Conservation (phyloP, 2,329 filamentous ascomycete genomes). For the Aulographum hederae region DNA sequence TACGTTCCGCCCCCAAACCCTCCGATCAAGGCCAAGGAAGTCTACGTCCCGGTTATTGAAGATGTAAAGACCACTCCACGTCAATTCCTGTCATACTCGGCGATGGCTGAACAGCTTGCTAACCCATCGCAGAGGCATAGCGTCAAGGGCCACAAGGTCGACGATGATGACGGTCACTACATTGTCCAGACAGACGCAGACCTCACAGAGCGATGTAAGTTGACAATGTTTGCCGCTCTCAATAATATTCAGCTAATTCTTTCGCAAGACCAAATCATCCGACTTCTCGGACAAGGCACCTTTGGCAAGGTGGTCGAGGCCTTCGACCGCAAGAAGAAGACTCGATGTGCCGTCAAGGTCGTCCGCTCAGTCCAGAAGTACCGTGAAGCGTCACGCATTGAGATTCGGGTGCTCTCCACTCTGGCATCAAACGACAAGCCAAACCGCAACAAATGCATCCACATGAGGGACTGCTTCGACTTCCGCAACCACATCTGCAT, state of each 20-base stretch:
- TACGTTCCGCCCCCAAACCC: conserved; percentile 81
- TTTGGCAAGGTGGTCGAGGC: conserved; percentile 98
- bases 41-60: conserved; percentile 37
- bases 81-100: background rate
- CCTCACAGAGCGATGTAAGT: conserved; percentile 78
- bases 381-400: conserved; percentile 85
- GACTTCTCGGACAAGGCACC: conserved; percentile 85
- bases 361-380: conserved; percentile 98
- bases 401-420: conserved; percentile 81
- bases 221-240: too few relatives aligned
- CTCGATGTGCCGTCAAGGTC: conserved; percentile 90
- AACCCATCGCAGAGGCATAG: conserved; percentile 22
- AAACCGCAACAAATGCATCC: conserved; percentile 93
- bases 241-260: background rate
- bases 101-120: conserved; percentile 1
- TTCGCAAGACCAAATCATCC: conserved; percentile 84
- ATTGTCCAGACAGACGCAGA: conserved; percentile 77
- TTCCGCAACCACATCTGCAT: conserved; percentile 93
- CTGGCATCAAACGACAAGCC: conserved; percentile 77
- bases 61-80: conserved; percentile 29
- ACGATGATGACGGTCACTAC: conserved; percentile 95
- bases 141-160: conserved; percentile 50
- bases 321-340: conserved; percentile 55
- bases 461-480: conserved; percentile 91
- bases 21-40: conserved; percentile 65